phyloP scores from a whole-genome alignment of 306 rosid species.

The Senna siamea region DNA sequence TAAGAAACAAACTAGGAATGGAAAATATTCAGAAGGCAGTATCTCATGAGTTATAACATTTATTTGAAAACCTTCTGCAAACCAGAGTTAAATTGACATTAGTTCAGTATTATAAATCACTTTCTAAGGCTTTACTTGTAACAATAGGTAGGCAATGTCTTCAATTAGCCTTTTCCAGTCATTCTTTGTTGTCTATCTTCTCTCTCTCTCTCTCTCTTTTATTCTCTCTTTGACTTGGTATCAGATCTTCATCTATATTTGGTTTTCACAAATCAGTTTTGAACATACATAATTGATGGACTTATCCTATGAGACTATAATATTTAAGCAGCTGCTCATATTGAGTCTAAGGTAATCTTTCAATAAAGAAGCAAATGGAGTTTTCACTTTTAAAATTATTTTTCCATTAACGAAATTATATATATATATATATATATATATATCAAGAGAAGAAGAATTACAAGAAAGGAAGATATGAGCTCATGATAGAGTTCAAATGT shows the following conservation, averaged over 20 bases:
- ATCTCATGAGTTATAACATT: neutral
- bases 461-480: neutral
- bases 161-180: neutral
- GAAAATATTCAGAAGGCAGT: slow-evolving; percentile 10
- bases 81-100: neutral
- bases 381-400: neutral
- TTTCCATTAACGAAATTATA: too few relatives aligned
- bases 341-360: neutral
- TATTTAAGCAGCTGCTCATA: slow-evolving; percentile 7
- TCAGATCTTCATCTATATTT: neutral
- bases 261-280: neutral
- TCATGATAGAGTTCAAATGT: too few relatives aligned
- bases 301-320: neutral
- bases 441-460: too few relatives aligned
- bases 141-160: neutral
- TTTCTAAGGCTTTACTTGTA: neutral
- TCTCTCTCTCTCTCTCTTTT: neutral
- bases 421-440: too few relatives aligned
- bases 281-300: neutral
- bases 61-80: neutral
- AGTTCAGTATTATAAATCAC: neutral
- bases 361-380: neutral
- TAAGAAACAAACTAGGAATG: slow-evolving; percentile 4
- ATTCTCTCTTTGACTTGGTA: neutral
- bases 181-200: neutral